Evolutionary conservation across 192 early-diverging fungal species (phyloP).

Genomic region (Gaertneriomyces sp.): DNA sequence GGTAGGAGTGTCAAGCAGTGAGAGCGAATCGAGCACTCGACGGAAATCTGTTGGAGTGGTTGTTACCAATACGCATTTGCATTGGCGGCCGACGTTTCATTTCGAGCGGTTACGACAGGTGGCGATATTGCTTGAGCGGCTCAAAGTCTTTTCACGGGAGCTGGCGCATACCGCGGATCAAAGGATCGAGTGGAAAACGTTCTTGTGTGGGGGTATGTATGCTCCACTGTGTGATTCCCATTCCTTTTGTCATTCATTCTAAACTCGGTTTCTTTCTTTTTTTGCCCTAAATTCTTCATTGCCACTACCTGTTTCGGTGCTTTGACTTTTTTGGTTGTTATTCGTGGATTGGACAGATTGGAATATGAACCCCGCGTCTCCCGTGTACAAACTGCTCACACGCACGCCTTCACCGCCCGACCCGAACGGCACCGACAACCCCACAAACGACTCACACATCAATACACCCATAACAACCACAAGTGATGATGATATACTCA

Average conservation of each 20-base stretch:
- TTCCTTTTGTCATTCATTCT: not conserved
- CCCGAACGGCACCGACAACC: no score
- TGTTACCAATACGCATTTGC: slow-evolving; percentile 42
- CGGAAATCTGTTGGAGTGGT: slow-evolving; percentile 27
- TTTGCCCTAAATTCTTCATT: not conserved
- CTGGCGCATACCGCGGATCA: not conserved
- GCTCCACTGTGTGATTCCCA: no score
- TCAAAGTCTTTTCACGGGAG: slow-evolving; percentile 4
- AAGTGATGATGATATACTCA: not conserved
- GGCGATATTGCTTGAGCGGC: slow-evolving; percentile 21
- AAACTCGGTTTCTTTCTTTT: not conserved
- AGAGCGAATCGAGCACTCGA: no score
- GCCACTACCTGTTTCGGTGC: no score
- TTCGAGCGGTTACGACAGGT: slow-evolving; percentile 37
- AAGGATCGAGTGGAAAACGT: slow-evolving; percentile 24
- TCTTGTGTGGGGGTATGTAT: slow-evolving; percentile 37
- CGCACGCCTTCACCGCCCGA: no score
- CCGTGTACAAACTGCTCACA: no score
- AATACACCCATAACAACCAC: no score
- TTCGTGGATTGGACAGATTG: no score
- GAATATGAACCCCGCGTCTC: no score
- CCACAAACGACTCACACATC: no score
- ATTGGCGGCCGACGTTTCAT: slow-evolving; percentile 34
- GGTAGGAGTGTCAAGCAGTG: no score
- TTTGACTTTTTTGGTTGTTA: no score